Conservation (phyloP, 441 rosid species). For the Brassica balearica region DNA sequence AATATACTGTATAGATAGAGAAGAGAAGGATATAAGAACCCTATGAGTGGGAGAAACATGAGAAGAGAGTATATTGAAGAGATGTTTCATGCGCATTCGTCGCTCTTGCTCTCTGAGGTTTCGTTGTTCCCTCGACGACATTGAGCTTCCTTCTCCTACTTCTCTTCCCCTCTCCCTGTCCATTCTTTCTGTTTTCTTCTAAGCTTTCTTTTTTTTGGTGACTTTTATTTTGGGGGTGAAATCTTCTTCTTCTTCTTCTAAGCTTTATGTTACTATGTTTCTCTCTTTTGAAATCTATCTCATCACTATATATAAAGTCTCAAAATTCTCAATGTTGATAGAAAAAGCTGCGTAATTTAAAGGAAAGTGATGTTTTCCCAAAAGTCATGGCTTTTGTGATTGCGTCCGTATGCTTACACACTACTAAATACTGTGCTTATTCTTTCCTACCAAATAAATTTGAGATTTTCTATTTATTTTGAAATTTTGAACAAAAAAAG, state of each 20-base stretch:
- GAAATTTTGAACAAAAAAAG: too few relatives aligned
- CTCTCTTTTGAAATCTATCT: slow-evolving; percentile 18
- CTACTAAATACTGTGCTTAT: neutral
- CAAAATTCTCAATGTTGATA: slow-evolving; percentile 15
- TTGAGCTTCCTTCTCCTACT: slow-evolving; percentile 37
- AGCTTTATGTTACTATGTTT: slow-evolving; percentile 5
- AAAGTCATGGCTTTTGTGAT: slow-evolving; percentile 24
- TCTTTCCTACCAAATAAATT: too few relatives aligned
- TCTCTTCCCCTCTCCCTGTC: slow-evolving; percentile 5
- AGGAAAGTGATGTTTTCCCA: slow-evolving; percentile 16
- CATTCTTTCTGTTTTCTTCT: slow-evolving; percentile 14
- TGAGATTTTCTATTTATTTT: too few relatives aligned
- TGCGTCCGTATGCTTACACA: slow-evolving; percentile 34
- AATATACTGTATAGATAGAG: slow-evolving; percentile 12
- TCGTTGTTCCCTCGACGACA: slow-evolving; percentile 38
- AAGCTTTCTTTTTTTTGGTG: neutral
- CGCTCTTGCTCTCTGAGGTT: slow-evolving; percentile 48
- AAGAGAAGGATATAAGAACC: slow-evolving; percentile 6
- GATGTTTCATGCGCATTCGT: slow-evolving; percentile 45
- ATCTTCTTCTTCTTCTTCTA: neutral
- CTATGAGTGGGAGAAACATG: slow-evolving; percentile 33
- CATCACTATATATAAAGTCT: slow-evolving; percentile 8
- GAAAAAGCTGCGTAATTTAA: neutral
- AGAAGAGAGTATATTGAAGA: slow-evolving; percentile 40
- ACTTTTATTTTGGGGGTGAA: too few relatives aligned